Evolutionary conservation across 2,329 filamentous ascomycete species (phyloP).

Genomic region (Endocalyx cinctus): DNA sequence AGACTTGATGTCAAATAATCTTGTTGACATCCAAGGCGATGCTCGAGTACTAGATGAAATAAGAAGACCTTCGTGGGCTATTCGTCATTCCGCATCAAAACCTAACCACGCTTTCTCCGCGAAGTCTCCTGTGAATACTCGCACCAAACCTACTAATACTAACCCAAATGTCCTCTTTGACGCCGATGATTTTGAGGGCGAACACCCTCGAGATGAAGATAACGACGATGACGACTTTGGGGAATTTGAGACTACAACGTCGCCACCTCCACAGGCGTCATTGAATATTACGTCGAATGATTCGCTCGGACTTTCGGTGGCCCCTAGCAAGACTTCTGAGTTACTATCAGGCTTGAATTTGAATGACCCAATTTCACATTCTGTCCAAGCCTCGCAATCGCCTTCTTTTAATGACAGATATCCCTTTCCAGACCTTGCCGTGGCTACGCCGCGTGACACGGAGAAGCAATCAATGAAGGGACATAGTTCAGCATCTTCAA

Average conservation of each 20-base stretch:
- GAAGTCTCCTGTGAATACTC: constrained; percentile 10
- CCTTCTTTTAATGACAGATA: constrained; percentile 51
- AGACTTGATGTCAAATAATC: constrained; percentile 49
- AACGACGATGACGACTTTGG: constrained; percentile 56
- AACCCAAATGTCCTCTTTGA: constrained; percentile 62
- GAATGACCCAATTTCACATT: constrained; percentile 27
- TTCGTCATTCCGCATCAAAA: constrained; percentile 6
- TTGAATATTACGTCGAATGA: constrained; percentile 37
- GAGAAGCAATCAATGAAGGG: constrained; percentile 28
- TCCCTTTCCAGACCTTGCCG: constrained; percentile 44
- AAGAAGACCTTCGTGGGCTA: constrained; percentile 7
- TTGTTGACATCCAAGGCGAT: constrained; percentile 33
- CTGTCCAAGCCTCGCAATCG: constrained; percentile 45
- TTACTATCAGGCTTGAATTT: constrained; percentile 31
- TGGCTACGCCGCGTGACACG: constrained; percentile 38
- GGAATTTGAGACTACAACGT: constrained; percentile 50
- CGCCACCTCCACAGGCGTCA: constrained; percentile 17
- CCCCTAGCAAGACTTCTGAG: constrained; percentile 22
- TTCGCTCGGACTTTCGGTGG: constrained; percentile 24
- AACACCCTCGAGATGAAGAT: constrained; percentile 32
- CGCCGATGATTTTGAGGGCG: constrained; percentile 49
- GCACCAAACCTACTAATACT: constrained; percentile 11
- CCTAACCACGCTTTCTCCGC: too few species aligned
- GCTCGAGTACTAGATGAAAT: constrained; percentile 7
- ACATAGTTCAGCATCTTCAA: constrained; percentile 33